Evolutionary conservation across 257 asterid species (phyloP).

Genomic region (Mitragyna speciosa): DNA sequence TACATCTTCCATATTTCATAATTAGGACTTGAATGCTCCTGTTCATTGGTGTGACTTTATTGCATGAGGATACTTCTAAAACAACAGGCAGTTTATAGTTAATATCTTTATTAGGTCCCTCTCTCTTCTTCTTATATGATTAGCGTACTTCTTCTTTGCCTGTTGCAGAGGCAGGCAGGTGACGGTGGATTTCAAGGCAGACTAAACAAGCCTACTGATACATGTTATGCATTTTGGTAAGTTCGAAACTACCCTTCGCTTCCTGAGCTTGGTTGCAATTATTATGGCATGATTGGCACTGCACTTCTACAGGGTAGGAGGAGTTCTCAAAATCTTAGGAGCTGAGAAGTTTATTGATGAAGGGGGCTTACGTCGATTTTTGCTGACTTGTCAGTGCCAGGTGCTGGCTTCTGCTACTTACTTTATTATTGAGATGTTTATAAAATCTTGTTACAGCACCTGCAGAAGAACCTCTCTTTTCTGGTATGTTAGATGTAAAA

Average conservation of each 20-base stretch:
- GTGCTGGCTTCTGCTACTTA: conserved; percentile 41
- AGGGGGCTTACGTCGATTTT: conserved; percentile 60
- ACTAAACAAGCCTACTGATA: conserved; percentile 78
- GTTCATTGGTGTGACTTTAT: neutral
- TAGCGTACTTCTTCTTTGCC: conserved; percentile 9
- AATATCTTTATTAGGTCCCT: neutral
- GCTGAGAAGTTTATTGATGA: conserved; percentile 61
- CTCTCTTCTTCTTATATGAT: neutral
- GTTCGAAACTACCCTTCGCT: conserved; percentile 15
- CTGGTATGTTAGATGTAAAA: neutral
- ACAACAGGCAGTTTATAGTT: neutral
- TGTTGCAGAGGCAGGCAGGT: conserved; percentile 73
- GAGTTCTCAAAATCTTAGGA: conserved; percentile 73
- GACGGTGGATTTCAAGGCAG: conserved; percentile 98
- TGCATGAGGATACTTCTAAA: neutral
- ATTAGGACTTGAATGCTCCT: neutral
- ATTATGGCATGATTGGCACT: conserved; percentile 17
- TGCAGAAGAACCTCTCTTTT: neutral
- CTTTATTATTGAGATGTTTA: neutral
- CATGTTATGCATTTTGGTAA: conserved; percentile 96
- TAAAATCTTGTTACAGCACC: neutral
- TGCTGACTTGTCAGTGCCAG: conserved; percentile 79
- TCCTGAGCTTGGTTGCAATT: conserved; percentile 7
- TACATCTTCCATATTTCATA: neutral
- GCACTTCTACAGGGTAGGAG: conserved; percentile 68